Evolutionary conservation across 257 asterid genomes (phyloP).

Genomic region (Rauvolfia tetraphylla): DNA sequence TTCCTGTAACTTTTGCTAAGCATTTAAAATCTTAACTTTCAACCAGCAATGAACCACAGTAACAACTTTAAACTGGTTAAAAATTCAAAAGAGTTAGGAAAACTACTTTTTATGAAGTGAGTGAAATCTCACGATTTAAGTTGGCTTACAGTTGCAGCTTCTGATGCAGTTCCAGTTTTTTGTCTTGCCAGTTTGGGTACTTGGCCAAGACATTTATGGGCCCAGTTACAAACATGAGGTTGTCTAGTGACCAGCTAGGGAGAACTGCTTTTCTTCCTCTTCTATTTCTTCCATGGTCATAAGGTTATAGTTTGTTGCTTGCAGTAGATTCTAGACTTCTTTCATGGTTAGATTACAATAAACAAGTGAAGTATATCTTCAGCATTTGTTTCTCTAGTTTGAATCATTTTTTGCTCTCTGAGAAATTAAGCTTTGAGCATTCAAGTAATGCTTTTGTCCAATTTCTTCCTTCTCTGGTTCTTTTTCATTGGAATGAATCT

Average conservation of each 20-base stretch:
- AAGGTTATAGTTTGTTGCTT: slow-evolving; percentile 1
- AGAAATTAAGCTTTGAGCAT: slow-evolving; percentile 36
- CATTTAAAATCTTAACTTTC: too few species aligned
- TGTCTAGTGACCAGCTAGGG: slow-evolving; percentile 54
- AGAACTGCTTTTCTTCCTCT: slow-evolving; percentile 53
- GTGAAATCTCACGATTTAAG: slow-evolving; percentile 42
- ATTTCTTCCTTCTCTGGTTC: slow-evolving; percentile 34
- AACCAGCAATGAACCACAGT: neutral
- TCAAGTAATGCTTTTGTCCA: slow-evolving; percentile 35
- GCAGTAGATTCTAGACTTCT: slow-evolving; percentile 12
- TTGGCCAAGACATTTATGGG: slow-evolving; percentile 40
- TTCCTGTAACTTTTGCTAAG: too few species aligned
- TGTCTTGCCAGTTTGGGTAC: slow-evolving; percentile 52
- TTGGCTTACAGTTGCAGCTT: slow-evolving; percentile 34
- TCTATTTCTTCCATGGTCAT: slow-evolving; percentile 50
- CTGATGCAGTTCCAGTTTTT: slow-evolving; percentile 37
- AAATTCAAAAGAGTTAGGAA: neutral
- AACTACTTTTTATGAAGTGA: neutral
- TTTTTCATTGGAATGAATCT: slow-evolving; percentile 53
- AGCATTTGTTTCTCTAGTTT: slow-evolving; percentile 21
- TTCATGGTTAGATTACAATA: slow-evolving; percentile 32
- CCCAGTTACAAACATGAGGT: slow-evolving; percentile 49
- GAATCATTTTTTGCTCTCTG: slow-evolving; percentile 26
- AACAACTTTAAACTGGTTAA: neutral
- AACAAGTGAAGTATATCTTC: slow-evolving; percentile 39